Base-by-base conservation (phyloP, 2,329 filamentous ascomycete species). In the Penicillium sp. region DNA sequence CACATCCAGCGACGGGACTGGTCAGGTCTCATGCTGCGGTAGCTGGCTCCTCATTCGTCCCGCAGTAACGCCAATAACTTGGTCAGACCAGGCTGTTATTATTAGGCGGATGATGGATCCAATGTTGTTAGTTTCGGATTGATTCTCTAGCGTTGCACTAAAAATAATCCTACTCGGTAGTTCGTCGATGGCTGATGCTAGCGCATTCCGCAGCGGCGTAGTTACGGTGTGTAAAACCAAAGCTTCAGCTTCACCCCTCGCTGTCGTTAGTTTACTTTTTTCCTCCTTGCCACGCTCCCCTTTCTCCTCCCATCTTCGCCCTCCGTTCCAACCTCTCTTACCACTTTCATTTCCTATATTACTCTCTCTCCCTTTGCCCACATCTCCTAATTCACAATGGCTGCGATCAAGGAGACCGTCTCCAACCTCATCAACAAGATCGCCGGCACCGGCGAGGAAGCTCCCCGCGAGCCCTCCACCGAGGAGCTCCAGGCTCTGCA, bases 401-500 rank as follows among this genome's bases (percentile, higher is more conserved):
- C 76, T 54, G 69, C 73, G 57, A 73, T 79, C 55, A 78, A 75
- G 70, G 79, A 76, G 55, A 75, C 73, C 35, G 75, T 83, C 60
- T 78, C 80, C 70, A 82, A 78, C 59, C 65, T 82, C 51, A 69
- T 84, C 54, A 74, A 77, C 66, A 83, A 79, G 66, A 66, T 84
- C 58, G 75, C 79, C 56, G 74, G 77, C 49, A 65, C 71, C 47
- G 50, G 66, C 36, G 74, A 70, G 73, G 77, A 68, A 67, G 74
- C 65, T 60, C 74, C 66, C 66, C 80, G 73, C 67, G 82, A 77
- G 64, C 82, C 91, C 59, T 84, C 85, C 39, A 76, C 85, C 58
- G 85, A 90, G 63, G 85, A 91, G 72, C 79, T 92, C 69, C 81
- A 86, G 56, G 77, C 85, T 67, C 84, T 96, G 41, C 86, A 85